Evolutionary conservation across 768 basidiomycete species (phyloP), one percentile per base, ranked within the genome.

Genomic region (Dictyophora rubrovolvata): DNA sequence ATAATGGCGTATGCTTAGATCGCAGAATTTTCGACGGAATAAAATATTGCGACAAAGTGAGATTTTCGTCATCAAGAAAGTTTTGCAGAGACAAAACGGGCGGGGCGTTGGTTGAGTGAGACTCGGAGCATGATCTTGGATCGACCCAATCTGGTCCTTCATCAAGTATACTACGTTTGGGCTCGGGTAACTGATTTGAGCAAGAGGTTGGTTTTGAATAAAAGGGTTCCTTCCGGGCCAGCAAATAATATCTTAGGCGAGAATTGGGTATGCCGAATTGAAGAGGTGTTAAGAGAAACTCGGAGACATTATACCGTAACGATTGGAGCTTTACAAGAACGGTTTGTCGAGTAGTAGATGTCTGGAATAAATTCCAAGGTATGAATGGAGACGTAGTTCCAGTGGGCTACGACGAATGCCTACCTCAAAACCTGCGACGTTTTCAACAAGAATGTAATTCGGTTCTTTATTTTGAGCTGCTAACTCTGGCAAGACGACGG

Each of bases 221-320:
- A 22, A 6, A 77, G 65, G 6, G 80, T 75, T 16, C 63, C 60
- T 35, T 70, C 70, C 63, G 86, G 10, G 88, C 89, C 0, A 92
- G 78, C 18, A 89, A 74, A 64, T 92, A 91, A 67, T 91, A 91
- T 22, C 89, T 79, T 61, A 88, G 71, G 20, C 89, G 82, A 18
- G 89, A 92, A 66, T 91, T 92, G 8, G 89, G 89, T 16, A 89
- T 81, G 17, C 85, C 82, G 61, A 86, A 88, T 67, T 90, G 88
- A 5, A 88, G 69, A 0, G 89, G 89, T 22, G 84, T 89, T 53
- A 92, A 69, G 10, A 87, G 71, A 21, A 88, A 74, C 69, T 92
- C 88, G 21, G 74, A 64, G 0, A 74, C 77, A 7, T 66, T 66
- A 66, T 90, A 91, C 20, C 80, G 80, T 4, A 86, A 73, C 0